Conservation (phyloP, 352 stramenopile genomes). For the Phytopythium cucurbitacearum region DNA sequence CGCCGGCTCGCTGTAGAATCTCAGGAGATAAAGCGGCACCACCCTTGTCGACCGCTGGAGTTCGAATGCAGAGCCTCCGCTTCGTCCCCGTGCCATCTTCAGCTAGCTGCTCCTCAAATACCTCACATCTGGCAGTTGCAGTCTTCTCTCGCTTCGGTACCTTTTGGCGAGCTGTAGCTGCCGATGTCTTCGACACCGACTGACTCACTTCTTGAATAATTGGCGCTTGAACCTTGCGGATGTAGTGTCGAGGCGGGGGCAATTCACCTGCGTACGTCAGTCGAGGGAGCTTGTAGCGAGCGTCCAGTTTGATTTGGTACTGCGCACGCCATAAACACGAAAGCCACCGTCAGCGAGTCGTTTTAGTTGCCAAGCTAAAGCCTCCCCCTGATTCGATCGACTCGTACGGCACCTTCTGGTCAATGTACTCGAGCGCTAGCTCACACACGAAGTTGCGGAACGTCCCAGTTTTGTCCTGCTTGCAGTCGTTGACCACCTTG, state of each 20-base stretch:
- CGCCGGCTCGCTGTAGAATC: constrained; percentile 26
- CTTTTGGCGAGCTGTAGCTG: constrained; percentile 9
- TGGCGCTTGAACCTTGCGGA: constrained; percentile 61
- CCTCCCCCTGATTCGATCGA: too few species aligned
- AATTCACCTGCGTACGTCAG: constrained; percentile 60
- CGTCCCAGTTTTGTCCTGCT: constrained; percentile 53
- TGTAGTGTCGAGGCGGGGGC: constrained; percentile 74
- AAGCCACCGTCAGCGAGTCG: too few species aligned
- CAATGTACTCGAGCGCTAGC: constrained; percentile 75
- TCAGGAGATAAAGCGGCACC: constrained; percentile 39
- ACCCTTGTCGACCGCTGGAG: constrained; percentile 23
- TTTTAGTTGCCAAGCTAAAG: too few species aligned
- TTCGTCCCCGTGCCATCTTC: not conserved
- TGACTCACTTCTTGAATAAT: constrained; percentile 65
- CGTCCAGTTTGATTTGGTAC: constrained; percentile 77
- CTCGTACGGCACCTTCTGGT: constrained; percentile 52
- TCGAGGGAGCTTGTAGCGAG: constrained; percentile 72
- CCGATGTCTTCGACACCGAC: constrained; percentile 5
- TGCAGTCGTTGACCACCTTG: constrained; percentile 64
- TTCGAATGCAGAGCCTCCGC: constrained; percentile 23
- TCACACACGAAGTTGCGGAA: constrained; percentile 85
- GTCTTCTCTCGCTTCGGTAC: constrained; percentile 19
- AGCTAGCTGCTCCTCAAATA: constrained; percentile 30
- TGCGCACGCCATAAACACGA: constrained; percentile 4
- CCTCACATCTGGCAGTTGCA: constrained; percentile 23